phyloP scores from a whole-genome alignment of 148 eudicot genomes.

The Camellia sinensis region DNA sequence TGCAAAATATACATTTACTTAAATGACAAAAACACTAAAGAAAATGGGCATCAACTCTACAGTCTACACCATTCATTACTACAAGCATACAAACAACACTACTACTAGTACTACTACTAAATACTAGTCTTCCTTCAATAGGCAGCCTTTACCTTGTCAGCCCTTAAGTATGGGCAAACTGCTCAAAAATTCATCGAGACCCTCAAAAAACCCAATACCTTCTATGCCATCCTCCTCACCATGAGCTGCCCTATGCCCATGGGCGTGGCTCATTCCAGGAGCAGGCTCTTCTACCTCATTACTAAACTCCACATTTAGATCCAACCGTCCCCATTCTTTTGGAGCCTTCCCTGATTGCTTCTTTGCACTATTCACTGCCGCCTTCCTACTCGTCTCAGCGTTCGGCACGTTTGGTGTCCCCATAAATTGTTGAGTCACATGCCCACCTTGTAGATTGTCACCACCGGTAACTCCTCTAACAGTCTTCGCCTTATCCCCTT shows the following conservation, averaged over 20 bases:
- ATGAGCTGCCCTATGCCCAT: constrained; percentile 22
- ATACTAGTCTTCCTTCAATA: constrained; percentile 24
- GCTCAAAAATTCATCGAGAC: constrained; percentile 65
- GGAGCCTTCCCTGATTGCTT: constrained; percentile 25
- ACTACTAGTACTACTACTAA: constrained; percentile 9
- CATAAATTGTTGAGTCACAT: constrained; percentile 9
- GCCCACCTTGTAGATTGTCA: constrained; percentile 16
- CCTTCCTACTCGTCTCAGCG: constrained; percentile 10
- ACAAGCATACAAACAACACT: constrained; percentile 33
- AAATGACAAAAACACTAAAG: not conserved
- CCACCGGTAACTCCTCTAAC: not conserved
- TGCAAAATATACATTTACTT: constrained; percentile 16
- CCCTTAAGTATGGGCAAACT: constrained; percentile 54
- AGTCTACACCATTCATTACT: constrained; percentile 18
- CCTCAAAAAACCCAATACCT: constrained; percentile 62
- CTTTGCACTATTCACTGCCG: constrained; percentile 13
- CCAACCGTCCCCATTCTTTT: constrained; percentile 49
- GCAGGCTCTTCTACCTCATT: constrained; percentile 64
- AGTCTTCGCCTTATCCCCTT: constrained; percentile 14
- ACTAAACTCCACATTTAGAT: constrained; percentile 62
- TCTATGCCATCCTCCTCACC: constrained; percentile 51
- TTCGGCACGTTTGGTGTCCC: constrained; percentile 7
- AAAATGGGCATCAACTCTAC: not conserved
- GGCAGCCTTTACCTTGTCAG: constrained; percentile 49
- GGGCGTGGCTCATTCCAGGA: constrained; percentile 22